Base-by-base conservation (phyloP, 108 stramenopile genomes). In the Schizochytrium sp. region DNA sequence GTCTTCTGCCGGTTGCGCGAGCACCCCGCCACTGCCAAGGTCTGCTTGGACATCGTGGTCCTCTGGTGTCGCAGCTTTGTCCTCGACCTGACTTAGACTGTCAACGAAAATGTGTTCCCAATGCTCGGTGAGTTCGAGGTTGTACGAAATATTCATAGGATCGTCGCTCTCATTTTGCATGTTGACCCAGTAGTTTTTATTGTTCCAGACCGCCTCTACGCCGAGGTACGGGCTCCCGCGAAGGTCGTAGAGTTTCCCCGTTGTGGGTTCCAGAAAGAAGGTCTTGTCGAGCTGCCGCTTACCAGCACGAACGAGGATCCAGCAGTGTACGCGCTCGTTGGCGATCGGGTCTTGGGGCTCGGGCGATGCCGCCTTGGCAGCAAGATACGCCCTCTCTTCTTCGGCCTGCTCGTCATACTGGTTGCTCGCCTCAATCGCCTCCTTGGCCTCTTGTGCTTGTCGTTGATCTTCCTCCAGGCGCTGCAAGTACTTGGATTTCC, bases 121-220 rank as follows among this genome's bases (percentile, higher is more conserved):
- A 44, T 76, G 58, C 25, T 89, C 60, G 4, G 44, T 44, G 34
- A 88, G 47, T 12, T 87, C 34, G 41, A 93, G 69, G 47, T 89
- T 34, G 41, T 58, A 87, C 16, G 87, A 60, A 44, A 88, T 59
- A 5, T 41, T 34, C 87, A 55, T 87, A 5, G 87, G 51, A 55
- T 43, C 57, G 29, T 60, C 60, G 47, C 16, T 2, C 14, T 5
- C 76, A n/a, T 5, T 57, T 57, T 90, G 90, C 91, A 90, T 93
- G 92, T 96, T 96, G 18, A 96, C 93, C 94, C 94, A 96, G 71
- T 89, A 94, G 88, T 96, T 97, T 53, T 91, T 91, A 29, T 93
- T 53, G 91, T 96, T 96, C 72, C 93, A 97, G 4, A 94, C 87
- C 21, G 91, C 90, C 60, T 94, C 95, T 0, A 96, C 87, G 60